Evolutionary conservation across 139 green algal species (phyloP), one percentile per base, ranked within the genome.

Genomic region (Desmodesmus armatus): DNA sequence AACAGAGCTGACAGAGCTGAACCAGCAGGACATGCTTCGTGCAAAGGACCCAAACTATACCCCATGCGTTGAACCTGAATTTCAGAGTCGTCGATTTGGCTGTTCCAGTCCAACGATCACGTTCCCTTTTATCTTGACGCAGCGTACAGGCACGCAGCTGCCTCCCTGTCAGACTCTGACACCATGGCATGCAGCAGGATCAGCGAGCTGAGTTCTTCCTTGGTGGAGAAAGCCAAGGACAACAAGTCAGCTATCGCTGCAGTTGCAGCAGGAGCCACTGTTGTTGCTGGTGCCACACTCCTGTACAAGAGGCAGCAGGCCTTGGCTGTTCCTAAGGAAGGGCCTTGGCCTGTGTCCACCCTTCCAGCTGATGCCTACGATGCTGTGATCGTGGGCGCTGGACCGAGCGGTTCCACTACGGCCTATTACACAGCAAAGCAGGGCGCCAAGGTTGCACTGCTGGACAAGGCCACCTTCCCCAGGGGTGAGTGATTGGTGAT

Each of bases 381-480:
- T 66, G 93, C 88, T 5, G 90, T 97, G 31, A 96, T 98, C 60
- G 95, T 98, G 2, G 95, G 95, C 37, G 94, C 94, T 43, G 96
- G 96, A 3, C 96, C 96, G 33, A 95, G 92, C 19, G 96, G 96
- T 43, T 91, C 88, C 23, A 93, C 94, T 1, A 93, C 88, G 65
- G 94, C 83, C 6, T 96, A 93, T 69, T 98, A 93, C 80, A 55
- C 96, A 82, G 91, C 92, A 13, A 91, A 93, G 44, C 90, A 55
- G 1, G 95, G 95, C 15, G 91, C 88, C n/a, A 95, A 94, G 79
- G 95, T 98, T 3, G 94, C 94, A 0, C 81, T 98, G 31, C 87
- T 97, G 35, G 96, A 98, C 69, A 98, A 98, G 91, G 94, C 96
- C 67, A 91, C 83, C 0, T 98, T 98, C 84, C 96, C 96, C 0